phyloP scores from a whole-genome alignment of 2,329 filamentous ascomycete genomes.

The Dothistroma septosporum region DNA sequence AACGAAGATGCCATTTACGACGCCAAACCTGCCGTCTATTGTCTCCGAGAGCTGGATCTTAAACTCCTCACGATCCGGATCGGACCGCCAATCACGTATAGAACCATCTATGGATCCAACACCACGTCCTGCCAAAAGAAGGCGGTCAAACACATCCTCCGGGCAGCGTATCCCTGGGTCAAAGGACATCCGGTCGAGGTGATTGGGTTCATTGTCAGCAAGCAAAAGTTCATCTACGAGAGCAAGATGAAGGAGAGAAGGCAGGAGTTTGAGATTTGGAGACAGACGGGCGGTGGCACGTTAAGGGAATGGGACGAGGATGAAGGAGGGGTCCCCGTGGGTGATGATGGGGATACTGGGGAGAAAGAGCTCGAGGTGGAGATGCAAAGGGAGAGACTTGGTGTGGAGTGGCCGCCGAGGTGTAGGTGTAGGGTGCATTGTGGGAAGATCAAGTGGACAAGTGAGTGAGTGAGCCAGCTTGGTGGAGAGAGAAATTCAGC shows the following conservation, averaged over 20 bases:
- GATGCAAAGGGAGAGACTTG: not conserved
- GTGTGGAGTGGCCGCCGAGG: not conserved
- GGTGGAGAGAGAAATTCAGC: no score
- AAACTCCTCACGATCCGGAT: conserved; percentile 8
- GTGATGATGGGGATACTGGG: conserved; percentile 11
- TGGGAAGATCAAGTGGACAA: not conserved
- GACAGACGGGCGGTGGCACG: conserved; percentile 1
- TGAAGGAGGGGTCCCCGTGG: not conserved
- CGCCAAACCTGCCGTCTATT: not conserved
- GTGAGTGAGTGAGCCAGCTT: not conserved
- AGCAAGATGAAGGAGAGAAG: conserved; percentile 8
- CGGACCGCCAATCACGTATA: not conserved
- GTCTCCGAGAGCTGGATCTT: conserved; percentile 8
- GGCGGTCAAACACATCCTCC: conserved; percentile 23
- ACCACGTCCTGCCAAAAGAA: conserved; percentile 24
- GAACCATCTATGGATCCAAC: not conserved
- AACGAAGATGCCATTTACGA: not conserved
- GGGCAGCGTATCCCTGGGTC: conserved; percentile 22
- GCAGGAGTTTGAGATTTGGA: conserved; percentile 18
- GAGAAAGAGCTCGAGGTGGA: not conserved
- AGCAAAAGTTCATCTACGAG: conserved; percentile 26
- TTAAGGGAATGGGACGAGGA: conserved; percentile 14
- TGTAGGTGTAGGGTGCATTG: not conserved
- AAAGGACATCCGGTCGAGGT: conserved; percentile 25
- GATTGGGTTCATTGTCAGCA: conserved; percentile 24